Evolutionary conservation across 768 basidiomycete genomes (phyloP), one percentile per base, ranked within the genome.

Genomic region (Kwoniella bestiolae): DNA sequence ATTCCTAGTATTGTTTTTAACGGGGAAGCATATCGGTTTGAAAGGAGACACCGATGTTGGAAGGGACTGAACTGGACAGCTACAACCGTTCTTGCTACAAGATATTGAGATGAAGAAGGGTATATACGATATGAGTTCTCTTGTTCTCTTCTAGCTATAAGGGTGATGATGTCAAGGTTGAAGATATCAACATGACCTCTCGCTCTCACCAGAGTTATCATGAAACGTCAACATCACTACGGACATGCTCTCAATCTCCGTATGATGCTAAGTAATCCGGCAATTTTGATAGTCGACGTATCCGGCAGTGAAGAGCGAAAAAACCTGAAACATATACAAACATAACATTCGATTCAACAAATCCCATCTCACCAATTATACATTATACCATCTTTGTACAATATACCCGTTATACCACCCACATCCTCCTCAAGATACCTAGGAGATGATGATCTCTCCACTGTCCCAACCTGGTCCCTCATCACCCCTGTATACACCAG

Each of bases 151-250:
- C n/a, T n/a, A n/a, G n/a, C n/a, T n/a, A n/a, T n/a, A n/a, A n/a
- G n/a, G 18, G 38, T 41, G 38, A 41, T 41, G 52, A 34, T 29
- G n/a, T 32, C 31, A 28, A 25, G 0, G 25, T 55, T 23, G 52
- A 28, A 25, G 26, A 8, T 12, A 38, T 47, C 46, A 49, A 0
- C 46, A 11, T 49, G 46, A 49, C 25, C 11, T 49, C 38, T 41
- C 18, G 38, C 9, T 41, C 9, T 41, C 18, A 8, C 38, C 18
- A 8, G 38, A 41, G 46, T 14, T 11, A 14, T 28, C 50, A 26
- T 51, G 50, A 51, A 51, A 51, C 50, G 50, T 51, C 50, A 51
- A 51, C 50, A 51, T 29, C 12, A 41, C 12, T 18, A 11, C 50
- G 50, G 50, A 51, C 21, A 51, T 51, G 23, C 23, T 12, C 0